Evolutionary conservation across 768 basidiomycete species (phyloP).

Genomic region (Neoboletus magnificus): DNA sequence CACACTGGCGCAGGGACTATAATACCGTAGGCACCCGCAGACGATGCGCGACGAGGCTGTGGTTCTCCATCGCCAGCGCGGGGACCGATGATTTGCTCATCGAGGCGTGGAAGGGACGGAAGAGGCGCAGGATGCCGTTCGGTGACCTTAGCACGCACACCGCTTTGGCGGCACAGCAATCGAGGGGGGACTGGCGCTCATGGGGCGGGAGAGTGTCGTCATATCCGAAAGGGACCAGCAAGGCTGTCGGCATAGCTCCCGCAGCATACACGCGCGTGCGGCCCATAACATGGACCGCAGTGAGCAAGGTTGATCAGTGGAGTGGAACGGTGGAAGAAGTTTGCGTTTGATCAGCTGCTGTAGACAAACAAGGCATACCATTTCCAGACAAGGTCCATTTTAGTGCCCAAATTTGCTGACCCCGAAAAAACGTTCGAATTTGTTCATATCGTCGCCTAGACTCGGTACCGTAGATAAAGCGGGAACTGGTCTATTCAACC

Average conservation of each 20-base stretch:
- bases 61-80: conserved; percentile 16
- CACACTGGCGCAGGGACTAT: not conserved
- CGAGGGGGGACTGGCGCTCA: not conserved
- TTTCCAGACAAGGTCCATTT: conserved; percentile 15
- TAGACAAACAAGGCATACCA: conserved; percentile 21
- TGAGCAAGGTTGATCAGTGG: not conserved
- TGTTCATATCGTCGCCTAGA: conserved; percentile 8
- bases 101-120: not conserved
- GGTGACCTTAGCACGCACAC: conserved; percentile 17
- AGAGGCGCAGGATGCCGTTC: conserved; percentile 20
- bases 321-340: not conserved
- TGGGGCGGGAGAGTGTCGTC: not conserved
- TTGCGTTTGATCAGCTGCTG: conserved; percentile 2
- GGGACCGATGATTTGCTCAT: conserved; percentile 4
- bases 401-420: conserved; percentile 1
- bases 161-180: conserved; percentile 25
- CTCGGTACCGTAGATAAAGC: not conserved
- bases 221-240: not conserved
- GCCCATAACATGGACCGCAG: not conserved
- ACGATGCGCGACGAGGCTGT: conserved; percentile 19
- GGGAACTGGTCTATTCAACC: not conserved
- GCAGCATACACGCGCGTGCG: not conserved
- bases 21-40: conserved; percentile 10
- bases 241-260: conserved; percentile 1
- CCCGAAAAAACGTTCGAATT: not conserved